phyloP scores from a whole-genome alignment of 345 rosid genomes.

The Euclidium syriacum region DNA sequence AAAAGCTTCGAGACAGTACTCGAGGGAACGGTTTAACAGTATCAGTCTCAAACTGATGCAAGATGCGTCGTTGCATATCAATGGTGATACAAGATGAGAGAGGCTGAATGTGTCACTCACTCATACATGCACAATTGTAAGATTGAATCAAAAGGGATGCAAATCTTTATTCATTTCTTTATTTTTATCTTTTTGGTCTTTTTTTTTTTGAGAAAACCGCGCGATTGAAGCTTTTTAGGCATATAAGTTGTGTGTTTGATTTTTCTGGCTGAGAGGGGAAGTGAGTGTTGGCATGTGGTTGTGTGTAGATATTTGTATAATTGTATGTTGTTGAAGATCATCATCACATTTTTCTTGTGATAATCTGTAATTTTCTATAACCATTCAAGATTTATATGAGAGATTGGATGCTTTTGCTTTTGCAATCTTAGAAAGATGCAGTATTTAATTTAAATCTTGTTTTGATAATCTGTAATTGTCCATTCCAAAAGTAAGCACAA shows the following conservation, averaged over 20 bases:
- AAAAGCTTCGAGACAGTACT: constrained; percentile 93
- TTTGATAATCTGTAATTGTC: no score
- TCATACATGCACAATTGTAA: no score
- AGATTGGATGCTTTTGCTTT: not conserved
- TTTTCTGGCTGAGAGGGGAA: constrained; percentile 12
- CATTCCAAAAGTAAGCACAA: constrained; percentile 10
- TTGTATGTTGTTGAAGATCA: not conserved
- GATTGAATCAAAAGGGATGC: constrained; percentile 12
- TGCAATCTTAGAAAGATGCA: no score
- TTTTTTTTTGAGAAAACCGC: not conserved
- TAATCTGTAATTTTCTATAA: constrained; percentile 3
- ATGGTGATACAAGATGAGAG: constrained; percentile 25
- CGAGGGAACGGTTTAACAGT: constrained; percentile 83
- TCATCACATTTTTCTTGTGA: constrained; percentile 4
- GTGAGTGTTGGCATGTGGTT: constrained; percentile 6
- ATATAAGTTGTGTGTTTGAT: constrained; percentile 5
- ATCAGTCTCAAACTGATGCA: constrained; percentile 73
- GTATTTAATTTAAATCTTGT: no score
- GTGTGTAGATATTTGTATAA: constrained; percentile 25
- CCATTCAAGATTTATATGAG: constrained; percentile 1
- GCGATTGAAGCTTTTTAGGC: constrained; percentile 12
- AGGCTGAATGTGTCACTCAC: not conserved
- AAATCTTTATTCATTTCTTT: constrained; percentile 10
- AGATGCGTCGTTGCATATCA: constrained; percentile 68
- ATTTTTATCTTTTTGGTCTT: not conserved